phyloP scores from a whole-genome alignment of 2,329 filamentous ascomycete species.

The Stachybotrys elegans region DNA sequence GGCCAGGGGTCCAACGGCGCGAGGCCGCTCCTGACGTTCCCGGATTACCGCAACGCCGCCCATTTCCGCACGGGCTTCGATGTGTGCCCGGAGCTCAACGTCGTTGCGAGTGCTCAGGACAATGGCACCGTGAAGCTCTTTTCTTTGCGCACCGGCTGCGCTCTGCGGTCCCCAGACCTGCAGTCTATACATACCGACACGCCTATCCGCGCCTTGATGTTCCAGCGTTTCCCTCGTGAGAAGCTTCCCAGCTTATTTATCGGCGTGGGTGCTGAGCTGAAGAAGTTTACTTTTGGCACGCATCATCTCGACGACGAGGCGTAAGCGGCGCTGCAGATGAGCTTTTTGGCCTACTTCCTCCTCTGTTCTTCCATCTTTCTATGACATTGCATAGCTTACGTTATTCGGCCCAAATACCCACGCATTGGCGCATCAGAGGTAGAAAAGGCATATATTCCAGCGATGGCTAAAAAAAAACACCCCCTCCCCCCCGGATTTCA shows the following conservation, averaged over 20 bases:
- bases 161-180: slow-evolving; percentile 24
- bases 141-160: slow-evolving; percentile 40
- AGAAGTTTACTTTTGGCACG: slow-evolving; percentile 39
- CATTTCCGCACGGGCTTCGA: slow-evolving; percentile 48
- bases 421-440: no score
- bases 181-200: slow-evolving; percentile 14
- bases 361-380: no score
- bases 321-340: slow-evolving; percentile 14
- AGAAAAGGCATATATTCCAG: no score
- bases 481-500: no score
- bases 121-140: slow-evolving; percentile 44
- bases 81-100: slow-evolving; percentile 37
- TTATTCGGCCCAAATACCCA: no score
- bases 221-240: slow-evolving; percentile 40
- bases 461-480: no score
- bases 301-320: slow-evolving; percentile 26
- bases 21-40: slow-evolving; percentile 41
- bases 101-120: slow-evolving; percentile 51
- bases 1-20: slow-evolving; percentile 13
- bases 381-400: no score
- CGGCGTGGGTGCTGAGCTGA: slow-evolving; percentile 29
- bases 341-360: no score
- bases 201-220: slow-evolving; percentile 39
- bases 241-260: slow-evolving; percentile 41
- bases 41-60: slow-evolving; percentile 44